A percentile compares a stretch with the other conserved stretches of the same genome.
Evolutionary conservation across 148 eudicot genomes (phyloP).

Genomic region (Diospyros kaki): DNA sequence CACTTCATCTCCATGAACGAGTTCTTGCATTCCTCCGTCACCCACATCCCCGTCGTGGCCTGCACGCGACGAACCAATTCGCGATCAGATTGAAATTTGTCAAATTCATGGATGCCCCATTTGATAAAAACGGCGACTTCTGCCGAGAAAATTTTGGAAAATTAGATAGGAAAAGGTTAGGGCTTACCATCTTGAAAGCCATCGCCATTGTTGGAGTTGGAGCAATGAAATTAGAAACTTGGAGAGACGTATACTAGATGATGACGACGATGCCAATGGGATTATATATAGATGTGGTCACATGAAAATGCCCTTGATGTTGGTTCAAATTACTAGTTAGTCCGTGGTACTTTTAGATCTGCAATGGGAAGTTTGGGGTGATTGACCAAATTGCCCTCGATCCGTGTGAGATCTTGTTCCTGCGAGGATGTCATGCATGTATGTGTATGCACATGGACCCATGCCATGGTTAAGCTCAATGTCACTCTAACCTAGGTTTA

Average conservation of each 20-base stretch:
- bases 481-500: neutral
- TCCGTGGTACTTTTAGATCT: neutral
- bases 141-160: neutral
- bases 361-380: neutral
- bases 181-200: constrained; percentile 92
- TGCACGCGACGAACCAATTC: constrained; percentile 3
- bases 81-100: no score
- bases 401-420: neutral
- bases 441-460: no score
- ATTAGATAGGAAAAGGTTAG: neutral
- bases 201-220: constrained; percentile 58
- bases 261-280: neutral
- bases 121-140: no score
- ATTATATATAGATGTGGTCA: constrained; percentile 22
- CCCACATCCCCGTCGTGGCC: constrained; percentile 86
- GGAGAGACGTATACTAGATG: neutral
- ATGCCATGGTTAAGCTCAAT: neutral
- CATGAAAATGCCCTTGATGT: constrained; percentile 23
- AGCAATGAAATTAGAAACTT: neutral
- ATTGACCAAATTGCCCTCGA: constrained; percentile 16
- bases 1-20: constrained; percentile 99
- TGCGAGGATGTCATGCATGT: neutral
- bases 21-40: constrained; percentile 88
- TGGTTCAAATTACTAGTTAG: constrained; percentile 20
- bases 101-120: no score